Conservation (phyloP, 768 basidiomycete species). For the Asterophora parasitica region DNA sequence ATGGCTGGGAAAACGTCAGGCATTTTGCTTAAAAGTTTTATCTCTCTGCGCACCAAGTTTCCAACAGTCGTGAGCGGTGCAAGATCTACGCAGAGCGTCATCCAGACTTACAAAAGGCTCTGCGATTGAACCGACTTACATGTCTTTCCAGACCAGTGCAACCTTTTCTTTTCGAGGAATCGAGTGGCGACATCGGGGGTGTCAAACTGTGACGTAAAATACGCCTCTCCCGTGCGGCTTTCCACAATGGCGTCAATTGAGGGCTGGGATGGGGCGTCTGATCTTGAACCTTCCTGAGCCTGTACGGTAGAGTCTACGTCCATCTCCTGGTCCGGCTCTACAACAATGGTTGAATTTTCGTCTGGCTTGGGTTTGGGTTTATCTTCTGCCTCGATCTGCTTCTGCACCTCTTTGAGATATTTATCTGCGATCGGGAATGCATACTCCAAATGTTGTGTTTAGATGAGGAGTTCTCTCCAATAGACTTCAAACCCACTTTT, state of each 20-base stretch:
- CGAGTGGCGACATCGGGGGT: constrained; percentile 66
- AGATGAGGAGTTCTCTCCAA: not conserved
- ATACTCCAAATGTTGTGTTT: constrained; percentile 34
- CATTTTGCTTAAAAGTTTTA: not conserved
- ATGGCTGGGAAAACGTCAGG: constrained; percentile 54
- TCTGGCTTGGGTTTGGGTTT: constrained; percentile 20
- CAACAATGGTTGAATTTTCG: constrained; percentile 25
- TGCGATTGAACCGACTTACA: constrained; percentile 42
- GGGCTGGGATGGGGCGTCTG: not conserved
- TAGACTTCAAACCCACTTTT: constrained; percentile 44
- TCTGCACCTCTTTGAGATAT: constrained; percentile 53
- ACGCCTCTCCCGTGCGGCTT: constrained; percentile 31
- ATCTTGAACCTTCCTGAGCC: not conserved
- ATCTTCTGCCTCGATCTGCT: constrained; percentile 24
- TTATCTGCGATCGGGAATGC: constrained; percentile 56
- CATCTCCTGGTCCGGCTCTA: constrained; percentile 37
- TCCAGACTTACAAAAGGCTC: too few species aligned
- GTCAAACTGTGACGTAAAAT: constrained; percentile 36
- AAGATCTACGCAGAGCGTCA: constrained; percentile 24
- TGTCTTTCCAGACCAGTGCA: constrained; percentile 83
- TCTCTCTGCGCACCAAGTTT: constrained; percentile 60
- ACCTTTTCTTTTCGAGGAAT: constrained; percentile 77
- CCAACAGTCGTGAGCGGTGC: constrained; percentile 91
- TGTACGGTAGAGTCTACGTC: constrained; percentile 14
- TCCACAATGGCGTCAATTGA: constrained; percentile 20